A percentile compares a stretch with the other conserved stretches of the same genome.
These are phyloP conservation scores for Saccharomycopsis oosterbeekiorum DNA, from an alignment of 805 yeast species.

Conservation along the genomic window DNA sequence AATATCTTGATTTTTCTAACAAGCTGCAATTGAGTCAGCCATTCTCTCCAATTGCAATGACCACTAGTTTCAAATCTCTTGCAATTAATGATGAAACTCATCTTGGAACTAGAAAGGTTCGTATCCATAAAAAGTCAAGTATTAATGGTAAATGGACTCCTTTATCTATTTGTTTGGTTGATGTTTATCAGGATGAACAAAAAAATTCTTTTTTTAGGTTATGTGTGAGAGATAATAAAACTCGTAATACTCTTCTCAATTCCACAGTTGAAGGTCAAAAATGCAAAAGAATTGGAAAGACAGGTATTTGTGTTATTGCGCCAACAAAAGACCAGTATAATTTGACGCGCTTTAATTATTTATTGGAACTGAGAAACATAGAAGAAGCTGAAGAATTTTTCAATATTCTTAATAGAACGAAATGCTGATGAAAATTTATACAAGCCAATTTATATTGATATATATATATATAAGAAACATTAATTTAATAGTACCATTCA, in stretches of 20 bases:
- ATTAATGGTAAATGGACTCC: slow-evolving; percentile 19
- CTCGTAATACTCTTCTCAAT: slow-evolving; percentile 13
- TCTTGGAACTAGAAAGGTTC: slow-evolving; percentile 10
- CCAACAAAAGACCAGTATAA: slow-evolving; percentile 13
- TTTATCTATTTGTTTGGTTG: slow-evolving; percentile 10
- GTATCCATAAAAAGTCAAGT: slow-evolving; percentile 16
- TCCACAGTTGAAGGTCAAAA: slow-evolving; percentile 7
- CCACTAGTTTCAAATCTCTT: not conserved
- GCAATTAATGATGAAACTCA: not conserved
- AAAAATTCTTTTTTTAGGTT: slow-evolving; percentile 1
- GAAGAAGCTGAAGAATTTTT: slow-evolving; percentile 15
- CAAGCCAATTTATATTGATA: not conserved
- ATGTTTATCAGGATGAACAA: not conserved
- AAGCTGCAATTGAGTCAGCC: not conserved
- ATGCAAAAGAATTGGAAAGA: slow-evolving; percentile 13
- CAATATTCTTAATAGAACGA: slow-evolving; percentile 1
- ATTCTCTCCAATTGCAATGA: not conserved
- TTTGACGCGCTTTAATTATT: slow-evolving; percentile 11
- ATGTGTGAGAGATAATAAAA: slow-evolving; percentile 11
- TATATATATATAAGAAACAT: not conserved
- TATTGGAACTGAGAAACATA: slow-evolving; percentile 15
- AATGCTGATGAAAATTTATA: not conserved
- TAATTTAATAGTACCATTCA: not conserved
- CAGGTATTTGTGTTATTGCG: slow-evolving; percentile 15
- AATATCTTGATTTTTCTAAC: not conserved